Conservation (phyloP, 1,139 yeast species). For the Magnusiomyces ingens region DNA sequence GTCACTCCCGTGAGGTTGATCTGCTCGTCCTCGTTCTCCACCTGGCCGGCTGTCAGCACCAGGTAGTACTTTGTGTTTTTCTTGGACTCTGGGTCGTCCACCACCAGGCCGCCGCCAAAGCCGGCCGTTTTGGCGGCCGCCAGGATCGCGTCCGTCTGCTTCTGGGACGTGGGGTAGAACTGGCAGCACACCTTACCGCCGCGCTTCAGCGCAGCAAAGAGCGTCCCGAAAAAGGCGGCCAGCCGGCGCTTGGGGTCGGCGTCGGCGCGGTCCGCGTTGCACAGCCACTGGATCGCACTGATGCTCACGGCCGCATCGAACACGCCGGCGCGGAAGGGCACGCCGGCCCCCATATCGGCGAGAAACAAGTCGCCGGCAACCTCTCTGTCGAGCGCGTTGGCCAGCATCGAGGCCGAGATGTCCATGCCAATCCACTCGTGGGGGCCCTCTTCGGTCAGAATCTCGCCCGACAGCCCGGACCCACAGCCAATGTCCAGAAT, state of each 20-base stretch:
- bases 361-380: conserved; percentile 89
- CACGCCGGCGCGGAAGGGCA: conserved; percentile 93
- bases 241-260: conserved; percentile 86
- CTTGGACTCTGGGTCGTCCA: conserved; percentile 90
- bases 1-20: conserved; percentile 74
- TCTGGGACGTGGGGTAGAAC: conserved; percentile 88
- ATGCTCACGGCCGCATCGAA: conserved; percentile 96
- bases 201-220: conserved; percentile 77
- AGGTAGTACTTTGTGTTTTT: conserved; percentile 86
- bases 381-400: conserved; percentile 85
- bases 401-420: conserved; percentile 92
- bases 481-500: conserved; percentile 95
- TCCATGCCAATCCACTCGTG: conserved; percentile 97
- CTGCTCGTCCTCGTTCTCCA: conserved; percentile 42
- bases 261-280: conserved; percentile 83
- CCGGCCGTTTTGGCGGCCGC: conserved; percentile 91
- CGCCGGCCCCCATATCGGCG: conserved; percentile 88
- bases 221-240: conserved; percentile 74
- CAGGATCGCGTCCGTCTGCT: conserved; percentile 69
- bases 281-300: conserved; percentile 95
- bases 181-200: conserved; percentile 98
- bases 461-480: conserved; percentile 92
- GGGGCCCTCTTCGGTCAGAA: conserved; percentile 77
- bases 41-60: conserved; percentile 78
- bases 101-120: conserved; percentile 89